Base-by-base conservation (phyloP, 2,329 filamentous ascomycete species). In the Calonectria montana region DNA sequence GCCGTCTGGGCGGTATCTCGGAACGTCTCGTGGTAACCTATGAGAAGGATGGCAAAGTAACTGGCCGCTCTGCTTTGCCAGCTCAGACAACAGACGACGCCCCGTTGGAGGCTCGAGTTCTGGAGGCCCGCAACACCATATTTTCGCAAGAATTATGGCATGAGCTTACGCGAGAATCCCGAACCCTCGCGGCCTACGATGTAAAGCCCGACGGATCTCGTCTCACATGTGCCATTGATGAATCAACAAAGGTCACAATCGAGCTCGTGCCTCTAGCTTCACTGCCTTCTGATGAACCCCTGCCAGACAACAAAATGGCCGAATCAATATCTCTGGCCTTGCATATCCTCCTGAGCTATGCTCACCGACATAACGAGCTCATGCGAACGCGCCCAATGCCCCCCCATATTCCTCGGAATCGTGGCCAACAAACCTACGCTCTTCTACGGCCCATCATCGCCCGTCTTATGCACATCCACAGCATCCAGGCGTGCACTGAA, bases 81-180 rank as follows among this genome's bases (percentile, higher is more conserved):
- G 85, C 87, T 48, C 87, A 88, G 2, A 83, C 90, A 6, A 86
- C 87, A 29, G 87, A 90, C 41, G 88, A 92, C 43, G 75, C 77
- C 8, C 80, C 79, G 1, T 85, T 96, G 10, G 91, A 94, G 75
- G 87, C 91, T 35, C 88, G 92, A 12, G 94, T 97, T 37, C 89
- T 92, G 21, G 90, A 94, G 77, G 93, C 94, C 2, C 89, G 94
- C 69, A 93, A 97, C 81, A 94, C 93, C 62, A 88, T 96, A 23
- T 95, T 94, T 77, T 91, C 94, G 31, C 92, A 96, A 80, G 97
- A 99, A 81, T 85, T 99, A 2, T 98, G 95, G 89, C 92, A 97
- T 77, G 97, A 99, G 83, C 87, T 98, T 71, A 92, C 93, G 65
- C 90, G 94, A 21, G 97, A 99, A 83, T 92, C 94, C 0, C 92